Percentiles rank a stretch among this genome's conserved stretches.
These are phyloP conservation scores for Gossypium longicalyx DNA, from an alignment of 345 rosid species.

Conservation along the genomic window DNA sequence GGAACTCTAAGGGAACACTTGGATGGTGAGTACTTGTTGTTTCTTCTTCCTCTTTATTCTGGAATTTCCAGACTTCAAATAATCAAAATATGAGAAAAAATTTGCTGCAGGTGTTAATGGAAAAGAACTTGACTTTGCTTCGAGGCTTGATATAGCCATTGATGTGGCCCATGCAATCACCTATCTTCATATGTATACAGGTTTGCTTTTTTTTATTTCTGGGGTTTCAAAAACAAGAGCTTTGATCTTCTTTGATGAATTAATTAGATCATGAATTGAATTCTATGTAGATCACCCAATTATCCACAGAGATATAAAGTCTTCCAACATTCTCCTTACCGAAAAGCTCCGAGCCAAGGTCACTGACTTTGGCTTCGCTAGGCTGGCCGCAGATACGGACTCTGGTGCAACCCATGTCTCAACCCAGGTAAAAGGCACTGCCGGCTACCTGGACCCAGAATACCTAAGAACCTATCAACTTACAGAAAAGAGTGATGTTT, in stretches of 20 bases:
- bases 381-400: conserved; percentile 67
- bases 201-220: conserved; percentile 30
- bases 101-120: conserved; percentile 52
- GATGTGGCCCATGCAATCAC: conserved; percentile 94
- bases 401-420: conserved; percentile 91
- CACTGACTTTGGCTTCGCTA: conserved; percentile 87
- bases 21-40: conserved; percentile 56
- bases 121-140: conserved; percentile 53
- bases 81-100: conserved; percentile 13
- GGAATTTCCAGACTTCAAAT: conserved; percentile 12
- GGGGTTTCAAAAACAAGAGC: neutral
- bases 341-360: conserved; percentile 90
- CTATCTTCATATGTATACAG: conserved; percentile 95
- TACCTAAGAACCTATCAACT: conserved; percentile 83
- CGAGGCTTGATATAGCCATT: conserved; percentile 69
- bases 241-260: neutral
- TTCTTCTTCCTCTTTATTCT: neutral
- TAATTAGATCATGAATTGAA: conserved; percentile 10
- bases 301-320: conserved; percentile 90
- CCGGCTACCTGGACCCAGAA: conserved; percentile 91
- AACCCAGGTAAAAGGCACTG: conserved; percentile 97
- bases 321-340: conserved; percentile 90
- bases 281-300: conserved; percentile 76
- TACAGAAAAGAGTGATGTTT: conserved; percentile 92
- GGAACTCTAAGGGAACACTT: conserved; percentile 91